These are phyloP conservation scores for Acorus gramineus DNA, from an alignment of 106 monocot species.

Conservation along the genomic window DNA sequence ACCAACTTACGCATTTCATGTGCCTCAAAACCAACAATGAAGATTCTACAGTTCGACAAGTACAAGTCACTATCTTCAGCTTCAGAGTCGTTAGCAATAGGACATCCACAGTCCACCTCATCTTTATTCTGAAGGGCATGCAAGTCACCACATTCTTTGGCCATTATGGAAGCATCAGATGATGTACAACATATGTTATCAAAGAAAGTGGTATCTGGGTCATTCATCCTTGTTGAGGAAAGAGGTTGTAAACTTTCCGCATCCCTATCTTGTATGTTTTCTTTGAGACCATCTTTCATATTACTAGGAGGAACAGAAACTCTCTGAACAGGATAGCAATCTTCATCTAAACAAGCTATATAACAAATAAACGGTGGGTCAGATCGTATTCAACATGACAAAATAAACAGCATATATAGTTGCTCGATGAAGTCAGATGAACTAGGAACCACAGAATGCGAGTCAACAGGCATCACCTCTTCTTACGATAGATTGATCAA, in stretches of 20 bases:
- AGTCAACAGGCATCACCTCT: constrained; percentile 33
- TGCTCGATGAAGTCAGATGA: neutral
- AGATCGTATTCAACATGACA: too few relatives aligned
- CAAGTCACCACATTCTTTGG: constrained; percentile 12
- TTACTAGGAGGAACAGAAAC: constrained; percentile 31
- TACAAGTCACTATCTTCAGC: constrained; percentile 76
- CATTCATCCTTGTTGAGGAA: constrained; percentile 16
- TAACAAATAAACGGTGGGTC: constrained; percentile 2
- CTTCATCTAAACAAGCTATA: constrained; percentile 80
- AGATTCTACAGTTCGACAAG: constrained; percentile 69
- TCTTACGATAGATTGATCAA: constrained; percentile 65
- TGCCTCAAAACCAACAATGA: constrained; percentile 65
- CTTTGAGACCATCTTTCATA: constrained; percentile 33
- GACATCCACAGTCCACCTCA: constrained; percentile 23
- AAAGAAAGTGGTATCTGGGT: constrained; percentile 38
- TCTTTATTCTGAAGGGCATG: constrained; percentile 16
- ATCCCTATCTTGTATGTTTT: constrained; percentile 33
- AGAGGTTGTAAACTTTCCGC: constrained; percentile 30
- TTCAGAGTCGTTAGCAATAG: constrained; percentile 83
- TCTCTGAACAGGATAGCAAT: constrained; percentile 42
- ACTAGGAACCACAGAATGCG: neutral
- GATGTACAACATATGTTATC: constrained; percentile 39
- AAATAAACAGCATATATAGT: too few relatives aligned
- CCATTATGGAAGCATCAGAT: constrained; percentile 26
- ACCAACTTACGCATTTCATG: constrained; percentile 46